Evolutionary conservation across 768 basidiomycete species (phyloP).

Genomic region (Termitomyces sp.): DNA sequence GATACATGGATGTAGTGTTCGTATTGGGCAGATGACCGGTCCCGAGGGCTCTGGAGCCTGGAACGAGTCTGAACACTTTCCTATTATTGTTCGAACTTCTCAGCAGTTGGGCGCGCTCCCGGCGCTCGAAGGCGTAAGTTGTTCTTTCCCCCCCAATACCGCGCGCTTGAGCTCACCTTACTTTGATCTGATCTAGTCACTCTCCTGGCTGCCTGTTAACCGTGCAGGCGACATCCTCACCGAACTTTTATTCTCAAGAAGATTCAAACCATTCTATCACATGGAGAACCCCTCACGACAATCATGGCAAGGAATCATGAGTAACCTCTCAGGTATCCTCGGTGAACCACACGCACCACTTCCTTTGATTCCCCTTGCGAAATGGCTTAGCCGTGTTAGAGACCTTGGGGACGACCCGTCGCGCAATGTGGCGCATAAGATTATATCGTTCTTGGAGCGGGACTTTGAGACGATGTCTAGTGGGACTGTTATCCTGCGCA

Average conservation of each 20-base stretch:
- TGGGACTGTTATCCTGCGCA: constrained; percentile 30
- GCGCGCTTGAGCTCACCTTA: not conserved
- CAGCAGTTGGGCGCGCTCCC: constrained; percentile 28
- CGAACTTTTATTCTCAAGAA: constrained; percentile 30
- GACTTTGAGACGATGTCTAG: constrained; percentile 32
- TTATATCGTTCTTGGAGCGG: constrained; percentile 31
- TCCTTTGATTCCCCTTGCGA: constrained; percentile 24
- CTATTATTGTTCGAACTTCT: constrained; percentile 32
- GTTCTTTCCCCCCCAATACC: too few species aligned
- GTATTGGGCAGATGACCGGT: constrained; percentile 37
- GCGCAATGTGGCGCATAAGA: constrained; percentile 27
- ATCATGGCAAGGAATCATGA: constrained; percentile 30
- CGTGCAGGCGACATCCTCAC: constrained; percentile 27
- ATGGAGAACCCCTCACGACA: constrained; percentile 37
- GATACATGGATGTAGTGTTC: constrained; percentile 26
- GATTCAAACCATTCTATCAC: constrained; percentile 17
- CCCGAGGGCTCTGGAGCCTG: constrained; percentile 35
- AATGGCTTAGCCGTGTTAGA: constrained; percentile 30
- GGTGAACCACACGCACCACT: constrained; percentile 19
- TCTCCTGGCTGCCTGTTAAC: constrained; percentile 38
- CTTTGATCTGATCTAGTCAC: constrained; percentile 21
- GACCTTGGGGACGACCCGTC: constrained; percentile 25
- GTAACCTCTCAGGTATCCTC: constrained; percentile 25
- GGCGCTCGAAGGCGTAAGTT: constrained; percentile 28
- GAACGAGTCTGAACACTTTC: constrained; percentile 38